Base-by-base conservation (phyloP, 1,139 yeast species). In the Pichia sp. region DNA sequence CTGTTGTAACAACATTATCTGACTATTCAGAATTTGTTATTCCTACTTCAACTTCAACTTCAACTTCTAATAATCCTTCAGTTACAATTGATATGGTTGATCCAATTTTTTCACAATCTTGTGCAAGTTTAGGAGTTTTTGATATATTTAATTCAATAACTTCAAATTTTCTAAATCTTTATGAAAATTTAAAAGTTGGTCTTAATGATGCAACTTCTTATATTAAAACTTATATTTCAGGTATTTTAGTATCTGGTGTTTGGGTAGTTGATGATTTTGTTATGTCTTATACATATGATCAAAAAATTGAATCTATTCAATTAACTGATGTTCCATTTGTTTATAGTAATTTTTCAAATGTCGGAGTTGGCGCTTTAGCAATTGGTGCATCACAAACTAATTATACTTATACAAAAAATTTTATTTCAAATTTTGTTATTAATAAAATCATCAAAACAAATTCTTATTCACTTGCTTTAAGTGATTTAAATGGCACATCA, bases 391-490 rank as follows among this genome's bases (percentile, higher is more conserved):
- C 69, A 0, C 59, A 62, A 35, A 59, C 61, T 10, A 18, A 46
- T 25, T 30, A 36, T 27, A 29, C 37, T 7, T 45, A 34, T 18
- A 36, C 44, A 6, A 30, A 40, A 26, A 56, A 55, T 36, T 52
- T 52, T 25, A 51, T 53, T 8, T 68, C 74, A 1, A 77, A 77
- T 33, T 69, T 81, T 47, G 63, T 82, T 34, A 52, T 60, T 0
- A 53, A 61, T 2, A 70, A 69, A 1, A 29, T 69, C 25, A 75
- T 81, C 40, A 58, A 65, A 32, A 62, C 78, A 0, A 64, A 75
- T 3, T 74, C 85, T 1, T 84, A 79, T 62, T 82, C 89, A 0
- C 59, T 81, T 34, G 78, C 75, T 68, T 66, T 80, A 44, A 67
- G 67, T 44, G 63, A 62, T 4, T 54, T 58, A 36, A 51, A 57